Percentiles rank a stretch among this genome's conserved stretches.
Evolutionary conservation across 768 basidiomycete species (phyloP).

Genomic region (Phaeotremella fagi): DNA sequence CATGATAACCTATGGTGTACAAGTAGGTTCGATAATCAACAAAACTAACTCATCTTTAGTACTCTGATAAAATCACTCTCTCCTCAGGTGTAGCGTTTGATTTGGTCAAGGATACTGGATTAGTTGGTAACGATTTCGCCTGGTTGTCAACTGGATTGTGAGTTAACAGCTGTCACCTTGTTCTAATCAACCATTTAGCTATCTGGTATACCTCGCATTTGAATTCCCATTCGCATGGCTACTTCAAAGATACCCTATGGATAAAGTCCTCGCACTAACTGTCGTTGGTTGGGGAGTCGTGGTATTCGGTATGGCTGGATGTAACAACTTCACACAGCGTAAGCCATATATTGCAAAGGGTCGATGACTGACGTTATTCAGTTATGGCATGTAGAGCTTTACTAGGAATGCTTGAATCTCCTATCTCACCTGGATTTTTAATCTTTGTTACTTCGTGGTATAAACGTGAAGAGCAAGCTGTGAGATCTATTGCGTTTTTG

Average conservation of each 20-base stretch:
- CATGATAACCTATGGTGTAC: conserved; percentile 13
- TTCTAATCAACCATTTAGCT: conserved; percentile 5
- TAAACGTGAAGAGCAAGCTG: conserved; percentile 9
- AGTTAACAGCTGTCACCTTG: background rate
- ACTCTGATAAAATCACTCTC: conserved; percentile 22
- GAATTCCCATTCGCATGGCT: conserved; percentile 18
- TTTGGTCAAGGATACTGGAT: conserved; percentile 4
- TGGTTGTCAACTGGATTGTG: conserved; percentile 21
- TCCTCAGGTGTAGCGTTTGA: conserved; percentile 19
- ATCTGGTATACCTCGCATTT: conserved; percentile 16
- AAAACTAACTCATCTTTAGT: background rate
- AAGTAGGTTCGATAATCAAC: background rate
- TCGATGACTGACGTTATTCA: background rate
- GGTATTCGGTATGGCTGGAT: conserved; percentile 12
- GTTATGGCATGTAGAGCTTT: conserved; percentile 7
- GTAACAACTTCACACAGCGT: conserved; percentile 15
- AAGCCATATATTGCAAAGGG: conserved; percentile 3
- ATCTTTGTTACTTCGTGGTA: conserved; percentile 18
- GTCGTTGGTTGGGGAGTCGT: conserved; percentile 18
- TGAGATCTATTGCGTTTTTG: conserved; percentile 12
- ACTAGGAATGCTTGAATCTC: conserved; percentile 10
- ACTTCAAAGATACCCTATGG: conserved; percentile 19
- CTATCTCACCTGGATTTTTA: conserved; percentile 14
- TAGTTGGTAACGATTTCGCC: conserved; percentile 18
- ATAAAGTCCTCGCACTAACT: conserved; percentile 13